Evolutionary conservation across 352 stramenopile genomes (phyloP), one percentile per base, ranked within the genome.

Genomic region (Globisporangium splendens): DNA sequence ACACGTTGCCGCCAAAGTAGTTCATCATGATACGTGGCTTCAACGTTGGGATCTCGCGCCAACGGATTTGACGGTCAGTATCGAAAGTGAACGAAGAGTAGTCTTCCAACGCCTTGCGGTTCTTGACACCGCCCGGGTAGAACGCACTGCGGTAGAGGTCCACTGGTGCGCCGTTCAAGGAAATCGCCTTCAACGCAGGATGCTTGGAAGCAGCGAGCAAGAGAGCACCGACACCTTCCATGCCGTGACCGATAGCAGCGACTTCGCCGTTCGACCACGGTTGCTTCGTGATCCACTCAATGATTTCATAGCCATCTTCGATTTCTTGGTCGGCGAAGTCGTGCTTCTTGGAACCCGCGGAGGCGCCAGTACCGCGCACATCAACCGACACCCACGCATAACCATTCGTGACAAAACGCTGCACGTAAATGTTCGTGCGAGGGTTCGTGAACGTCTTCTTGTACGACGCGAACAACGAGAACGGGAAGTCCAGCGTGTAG

Each of bases 11-110:
- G 50, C 84, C 84, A 66, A 93, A 93, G 63, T 89, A 71, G 50
- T 89, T 90, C 67, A 93, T 86, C 84, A 93, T 93, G 15, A 91
- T 66, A 14, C 84, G 76, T 42, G 81, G 69, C 67, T 91, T 90
- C 48, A 93, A 71, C 33, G 76, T 77, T 13, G 84, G 84, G 63
- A 93, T 90, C 12, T 70, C 59, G 56, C 76, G 66, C 84, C 84
- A 93, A 20, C 82, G 82, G 47, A 83, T 79, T 63, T 93, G 83
- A 15, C 70, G 67, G 63, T 93, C 81, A n/a, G 79, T 89, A 21
- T 84, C 84, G 56, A 78, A 58, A 28, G 78, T 91, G 62, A 93
- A 93, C 43, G 70, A 83, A 28, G 76, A 70, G 64, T 71, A 93
- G 62, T 86, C 73, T 17, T 76, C 72, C 20, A 89, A 31, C 18